Evolutionary conservation across 805 yeast species (phyloP), one percentile per base, ranked within the genome.

Genomic region (Myxozyma udenii): DNA sequence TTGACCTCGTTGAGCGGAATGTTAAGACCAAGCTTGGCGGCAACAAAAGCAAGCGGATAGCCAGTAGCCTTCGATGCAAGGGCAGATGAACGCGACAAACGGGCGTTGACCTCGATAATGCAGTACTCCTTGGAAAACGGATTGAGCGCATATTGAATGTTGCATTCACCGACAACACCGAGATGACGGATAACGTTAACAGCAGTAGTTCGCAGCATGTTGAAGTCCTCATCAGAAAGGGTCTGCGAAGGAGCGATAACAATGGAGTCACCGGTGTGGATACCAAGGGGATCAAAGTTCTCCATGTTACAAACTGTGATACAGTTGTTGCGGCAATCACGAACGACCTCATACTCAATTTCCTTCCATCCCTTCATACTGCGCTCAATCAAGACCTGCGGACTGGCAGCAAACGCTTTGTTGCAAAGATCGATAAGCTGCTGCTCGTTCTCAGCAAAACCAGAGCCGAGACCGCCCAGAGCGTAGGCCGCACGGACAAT

Each of bases 361-460:
- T 91, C 98, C 71, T 91, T 91, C 98, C 98, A 91, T 60, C 98
- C 98, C 75, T 93, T 93, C 95, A 91, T 87, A 42, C 96, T 88
- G 68, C 83, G 82, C 76, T 91, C 98, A 58, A 91, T 93, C 60
- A 91, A 78, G 50, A 91, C 95, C 75, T 91, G 98, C 11, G 98
- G 97, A 51, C 96, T 85, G 25, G 95, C 80, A 46, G 98, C 96
- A 70, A 91, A 89, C 0, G 98, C 96, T 68, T 85, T 83, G 66
- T 81, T 80, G 76, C 96, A 89, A 61, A 91, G 77, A 41, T 81
- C 90, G 51, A 84, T 77, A 65, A 91, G 79, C 74, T 91, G 90
- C 59, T 78, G 71, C 66, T 87, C 88, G 68, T 88, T 85, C 62
- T 87, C 85, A 51, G 98, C 98, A 68, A 91, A 91, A 63, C 98